Percentiles rank a stretch among this genome's conserved stretches.
These are phyloP conservation scores for Ceratopteris richardii DNA, from an alignment of 75 land plant genomes.

Conservation along the genomic window DNA sequence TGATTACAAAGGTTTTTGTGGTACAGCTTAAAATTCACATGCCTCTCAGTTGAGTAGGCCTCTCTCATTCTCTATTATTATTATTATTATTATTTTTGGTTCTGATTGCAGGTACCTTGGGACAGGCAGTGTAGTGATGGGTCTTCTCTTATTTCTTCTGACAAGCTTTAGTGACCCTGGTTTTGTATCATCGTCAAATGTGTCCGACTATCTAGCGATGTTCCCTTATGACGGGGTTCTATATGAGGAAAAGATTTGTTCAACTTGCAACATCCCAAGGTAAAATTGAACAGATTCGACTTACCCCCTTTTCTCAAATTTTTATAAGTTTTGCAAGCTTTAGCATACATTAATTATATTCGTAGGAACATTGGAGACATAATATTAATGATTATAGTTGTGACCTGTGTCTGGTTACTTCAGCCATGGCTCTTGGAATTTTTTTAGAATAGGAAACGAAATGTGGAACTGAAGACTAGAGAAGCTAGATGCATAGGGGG, in stretches of 20 bases:
- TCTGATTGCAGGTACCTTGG: constrained; percentile 61
- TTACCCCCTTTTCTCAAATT: too few species aligned
- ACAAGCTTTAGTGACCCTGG: constrained; percentile 98
- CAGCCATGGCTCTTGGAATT: too few species aligned
- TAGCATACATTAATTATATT: too few species aligned
- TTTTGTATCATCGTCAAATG: constrained; percentile 57
- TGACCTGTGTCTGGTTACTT: too few species aligned
- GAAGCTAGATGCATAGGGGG: too few species aligned
- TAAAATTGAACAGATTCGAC: constrained; percentile 6
- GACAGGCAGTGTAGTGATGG: constrained; percentile 53
- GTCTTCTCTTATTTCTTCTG: constrained; percentile 57
- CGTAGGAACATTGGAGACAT: too few species aligned
- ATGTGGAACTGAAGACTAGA: too few species aligned
- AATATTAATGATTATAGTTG: too few species aligned
- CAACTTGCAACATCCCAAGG: constrained; percentile 90
- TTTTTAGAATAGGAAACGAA: too few species aligned
- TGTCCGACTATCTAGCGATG: constrained; percentile 44
- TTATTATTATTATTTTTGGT: neutral
- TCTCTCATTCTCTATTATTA: neutral
- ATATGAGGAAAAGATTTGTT: constrained; percentile 64
- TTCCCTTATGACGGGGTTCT: constrained; percentile 87
- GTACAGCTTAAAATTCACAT: too few species aligned
- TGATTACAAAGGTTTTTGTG: too few species aligned
- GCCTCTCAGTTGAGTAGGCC: neutral
- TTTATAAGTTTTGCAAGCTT: too few species aligned